phyloP scores from a whole-genome alignment of 768 basidiomycete genomes.

The Chlorophyllum brunneum region DNA sequence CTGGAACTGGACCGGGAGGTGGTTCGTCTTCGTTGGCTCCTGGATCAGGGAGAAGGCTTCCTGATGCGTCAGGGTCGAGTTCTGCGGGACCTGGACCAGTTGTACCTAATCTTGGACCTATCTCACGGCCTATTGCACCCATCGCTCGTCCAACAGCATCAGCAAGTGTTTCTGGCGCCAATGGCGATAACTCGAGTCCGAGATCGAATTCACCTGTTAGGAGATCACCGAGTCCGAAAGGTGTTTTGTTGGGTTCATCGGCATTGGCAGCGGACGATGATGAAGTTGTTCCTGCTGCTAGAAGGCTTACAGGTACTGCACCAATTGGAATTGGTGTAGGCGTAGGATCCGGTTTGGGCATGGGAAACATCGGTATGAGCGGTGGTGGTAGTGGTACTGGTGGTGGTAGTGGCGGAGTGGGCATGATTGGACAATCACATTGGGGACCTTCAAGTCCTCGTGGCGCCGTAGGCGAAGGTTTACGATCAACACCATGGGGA shows the following conservation, averaged over 20 bases:
- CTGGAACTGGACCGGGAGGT: constrained; percentile 25
- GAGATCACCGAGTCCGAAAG: constrained; percentile 55
- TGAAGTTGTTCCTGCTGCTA: constrained; percentile 59
- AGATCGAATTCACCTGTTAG: constrained; percentile 56
- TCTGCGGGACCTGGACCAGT: constrained; percentile 10
- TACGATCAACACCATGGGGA: constrained; percentile 23
- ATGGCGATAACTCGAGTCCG: constrained; percentile 52
- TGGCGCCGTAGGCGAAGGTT: constrained; percentile 11
- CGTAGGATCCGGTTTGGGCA: neutral
- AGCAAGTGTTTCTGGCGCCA: constrained; percentile 15
- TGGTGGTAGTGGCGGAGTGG: constrained; percentile 1
- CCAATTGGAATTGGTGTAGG: constrained; percentile 21
- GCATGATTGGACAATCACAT: constrained; percentile 10
- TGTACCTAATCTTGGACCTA: constrained; percentile 52
- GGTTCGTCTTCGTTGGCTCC: constrained; percentile 37
- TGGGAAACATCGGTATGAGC: constrained; percentile 14
- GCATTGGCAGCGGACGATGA: constrained; percentile 79
- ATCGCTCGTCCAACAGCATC: constrained; percentile 59
- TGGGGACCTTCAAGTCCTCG: constrained; percentile 13
- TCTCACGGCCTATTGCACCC: constrained; percentile 60
- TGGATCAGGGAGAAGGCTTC: constrained; percentile 40
- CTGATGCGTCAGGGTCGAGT: constrained; percentile 8
- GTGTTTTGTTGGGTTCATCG: constrained; percentile 68
- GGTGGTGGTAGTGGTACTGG: neutral
- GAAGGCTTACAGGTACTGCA: constrained; percentile 31